Evolutionary conservation across 1,139 yeast genomes (phyloP), one percentile per base, ranked within the genome.

Genomic region (Debaryomycetaceae sp.): DNA sequence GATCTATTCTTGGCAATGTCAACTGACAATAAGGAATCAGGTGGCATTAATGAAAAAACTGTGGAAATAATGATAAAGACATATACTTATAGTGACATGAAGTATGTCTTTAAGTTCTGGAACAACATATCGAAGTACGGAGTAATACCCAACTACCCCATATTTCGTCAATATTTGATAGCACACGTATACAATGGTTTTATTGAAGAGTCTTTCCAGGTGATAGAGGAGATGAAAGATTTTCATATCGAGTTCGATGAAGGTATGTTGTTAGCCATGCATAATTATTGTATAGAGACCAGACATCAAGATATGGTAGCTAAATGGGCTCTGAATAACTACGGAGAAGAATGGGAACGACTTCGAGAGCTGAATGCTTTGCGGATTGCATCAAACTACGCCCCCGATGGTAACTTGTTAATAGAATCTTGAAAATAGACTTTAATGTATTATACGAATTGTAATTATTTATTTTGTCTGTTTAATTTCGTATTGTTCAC

Each of bases 161-260:
- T 84, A 41, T 77, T 76, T 56, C 74, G 73, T 39, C 91, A 86
- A 57, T 84, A 81, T 52, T 64, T 87, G 40, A 78, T 86, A 48
- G 89, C 93, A 1, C 83, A 86, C 58, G 86, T 88, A 49, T 85
- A 85, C 54, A 83, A 83, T 57, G 91, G 87, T 2, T 67, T 75
- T 42, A 76, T 75, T 36, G 75, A 76, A 27, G 76, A 79, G 5
- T 95, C 95, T 0, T 65, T 84, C 14, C 71, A 68, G 17, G 62
- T 83, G 23, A 72, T 80, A 1, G 70, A 70, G 34, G 72, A 69
- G 38, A 76, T 83, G 66, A 71, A 70, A 30, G 77, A 79, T 42
- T 74, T 75, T 50, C 85, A 81, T 54, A 58, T 83, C 7, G 66
- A 66, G 11, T 66, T 85, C 2, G 66, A 75, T 13, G 60, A 66